These are phyloP conservation scores for Tylopilus vinaceipallidus DNA, from an alignment of 768 basidiomycete species.

Conservation along the genomic window DNA sequence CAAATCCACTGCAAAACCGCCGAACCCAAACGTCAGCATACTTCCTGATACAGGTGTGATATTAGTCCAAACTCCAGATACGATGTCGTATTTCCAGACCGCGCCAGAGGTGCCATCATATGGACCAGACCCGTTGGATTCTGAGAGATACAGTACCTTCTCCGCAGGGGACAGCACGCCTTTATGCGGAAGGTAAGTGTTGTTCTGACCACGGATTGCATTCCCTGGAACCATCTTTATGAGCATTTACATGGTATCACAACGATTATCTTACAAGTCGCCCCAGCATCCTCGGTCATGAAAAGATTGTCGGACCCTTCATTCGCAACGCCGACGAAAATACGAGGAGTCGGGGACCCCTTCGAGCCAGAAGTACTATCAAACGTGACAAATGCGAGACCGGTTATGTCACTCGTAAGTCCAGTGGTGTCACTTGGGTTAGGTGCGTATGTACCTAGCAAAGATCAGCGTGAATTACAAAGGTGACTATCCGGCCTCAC, in stretches of 20 bases:
- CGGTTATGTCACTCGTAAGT: slow-evolving; percentile 5
- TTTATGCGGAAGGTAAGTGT: slow-evolving; percentile 60
- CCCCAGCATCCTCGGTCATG: slow-evolving; percentile 53
- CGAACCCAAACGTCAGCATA: slow-evolving; percentile 61
- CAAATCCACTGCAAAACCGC: slow-evolving; percentile 58
- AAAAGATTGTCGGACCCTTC: slow-evolving; percentile 54
- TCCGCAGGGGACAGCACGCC: slow-evolving; percentile 61
- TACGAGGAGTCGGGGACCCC: slow-evolving; percentile 55
- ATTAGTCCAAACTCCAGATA: slow-evolving; percentile 54
- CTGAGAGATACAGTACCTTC: slow-evolving; percentile 56
- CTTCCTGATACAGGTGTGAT: slow-evolving; percentile 62
- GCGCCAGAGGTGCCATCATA: slow-evolving; percentile 57
- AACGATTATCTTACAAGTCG: slow-evolving; percentile 4
- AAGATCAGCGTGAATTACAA: background rate
- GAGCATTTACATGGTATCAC: background rate
- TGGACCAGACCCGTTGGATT: slow-evolving; percentile 62
- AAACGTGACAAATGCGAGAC: slow-evolving; percentile 15
- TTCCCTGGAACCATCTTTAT: slow-evolving; percentile 40
- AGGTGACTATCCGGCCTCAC: slow-evolving; percentile 32
- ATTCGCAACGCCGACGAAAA: slow-evolving; percentile 68
- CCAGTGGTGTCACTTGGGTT: slow-evolving; percentile 9
- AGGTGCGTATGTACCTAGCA: slow-evolving; percentile 9
- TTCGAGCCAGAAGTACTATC: slow-evolving; percentile 36
- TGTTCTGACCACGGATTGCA: slow-evolving; percentile 57
- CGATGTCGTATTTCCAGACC: slow-evolving; percentile 52